Evolutionary conservation across 2,329 filamentous ascomycete genomes (phyloP), one percentile per base, ranked within the genome.

Genomic region (Epicoccum sorghinum): DNA sequence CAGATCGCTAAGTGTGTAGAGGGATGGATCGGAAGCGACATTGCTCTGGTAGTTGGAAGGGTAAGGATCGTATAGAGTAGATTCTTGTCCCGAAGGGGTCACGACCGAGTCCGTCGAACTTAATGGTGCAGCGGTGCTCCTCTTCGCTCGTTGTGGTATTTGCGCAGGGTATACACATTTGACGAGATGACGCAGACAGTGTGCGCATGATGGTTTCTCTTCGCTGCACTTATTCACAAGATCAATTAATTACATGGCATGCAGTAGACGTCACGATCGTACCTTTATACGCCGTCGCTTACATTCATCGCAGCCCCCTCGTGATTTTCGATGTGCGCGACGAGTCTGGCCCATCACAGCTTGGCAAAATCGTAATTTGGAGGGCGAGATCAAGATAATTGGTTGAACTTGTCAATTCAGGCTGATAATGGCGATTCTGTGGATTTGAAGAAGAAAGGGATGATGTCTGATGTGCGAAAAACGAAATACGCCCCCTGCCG

Each of bases 261-360:
- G 22, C 10, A 10, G 5, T 3, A n/a, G 3, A 12, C 7, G 3
- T 23, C 23, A 7, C 22, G 24, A 36, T n/a, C 24, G 18, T 53
- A 63, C 61, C 55, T 66, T 66, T 35, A 64, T 66, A 10, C 58
- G 55, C n/a, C 63, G 57, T 35, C 58, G 61, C 30, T 61, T 66
- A 37, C 63, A 64, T 43, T 60, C 55, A 22, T 38, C 32, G 30
- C 62, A 65, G 12, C 62, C 62, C 4, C 25, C 47, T 13, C 62
- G 58, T 25, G 62, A 65, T 47, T 64, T 65, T 7, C 57, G 49
- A 39, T 65, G 62, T 12, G 60, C 56, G 30, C 46, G 39, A 37
- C 60, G 57, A 18, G 54, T 63, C 42, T 52, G 37, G 12, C 52
- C 47, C 47, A 55, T 55, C 14, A n/a, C 37, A 33, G 44, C 33